Conservation (phyloP, 129 eudicot species). For the Chrysanthemum lavandulifolium region DNA sequence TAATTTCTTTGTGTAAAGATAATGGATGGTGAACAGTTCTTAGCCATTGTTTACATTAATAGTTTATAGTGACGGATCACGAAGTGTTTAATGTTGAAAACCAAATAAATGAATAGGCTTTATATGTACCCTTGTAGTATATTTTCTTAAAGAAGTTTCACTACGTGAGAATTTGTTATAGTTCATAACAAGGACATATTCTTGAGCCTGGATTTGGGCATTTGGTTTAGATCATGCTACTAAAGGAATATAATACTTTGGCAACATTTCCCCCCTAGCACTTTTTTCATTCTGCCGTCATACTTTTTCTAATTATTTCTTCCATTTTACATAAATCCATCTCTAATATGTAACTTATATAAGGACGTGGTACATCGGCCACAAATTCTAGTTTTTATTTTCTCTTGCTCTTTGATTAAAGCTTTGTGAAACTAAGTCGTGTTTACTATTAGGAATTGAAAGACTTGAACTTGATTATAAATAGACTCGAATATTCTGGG, state of each 20-base stretch:
- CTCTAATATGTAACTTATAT: neutral
- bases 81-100: neutral
- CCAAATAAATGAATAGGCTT: neutral
- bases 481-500: constrained; percentile 16
- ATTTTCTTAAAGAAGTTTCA: neutral
- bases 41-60: neutral
- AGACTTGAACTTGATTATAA: constrained; percentile 6
- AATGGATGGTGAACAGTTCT: neutral
- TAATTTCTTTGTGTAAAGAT: neutral
- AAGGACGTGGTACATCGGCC: neutral
- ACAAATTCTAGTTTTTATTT: neutral
- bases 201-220: neutral
- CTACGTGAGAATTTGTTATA: neutral
- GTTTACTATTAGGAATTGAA: neutral
- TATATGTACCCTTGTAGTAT: neutral
- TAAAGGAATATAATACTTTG: neutral
- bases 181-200: neutral
- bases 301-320: constrained; percentile 6
- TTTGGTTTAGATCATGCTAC: too few relatives aligned
- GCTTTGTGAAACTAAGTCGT: neutral
- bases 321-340: neutral
- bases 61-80: neutral
- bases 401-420: neutral
- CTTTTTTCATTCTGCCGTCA: neutral
- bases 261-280: neutral